Evolutionary conservation across 2,329 filamentous ascomycete genomes (phyloP).

Genomic region (Trichophyton mentagrophytes): DNA sequence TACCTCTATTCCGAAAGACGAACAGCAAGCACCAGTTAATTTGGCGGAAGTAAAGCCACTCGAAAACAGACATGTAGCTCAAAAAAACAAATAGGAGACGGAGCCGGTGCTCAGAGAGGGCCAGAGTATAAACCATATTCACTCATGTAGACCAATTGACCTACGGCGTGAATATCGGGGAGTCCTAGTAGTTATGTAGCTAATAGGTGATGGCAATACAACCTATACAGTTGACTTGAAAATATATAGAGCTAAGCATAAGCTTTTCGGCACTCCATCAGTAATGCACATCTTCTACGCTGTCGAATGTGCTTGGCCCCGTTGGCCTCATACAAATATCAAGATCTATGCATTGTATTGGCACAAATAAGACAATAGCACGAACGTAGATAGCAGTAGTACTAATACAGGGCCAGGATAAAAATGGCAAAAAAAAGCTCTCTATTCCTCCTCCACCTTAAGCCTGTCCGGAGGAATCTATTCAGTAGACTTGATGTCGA

Average conservation of each 20-base stretch:
- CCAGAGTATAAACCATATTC: neutral
- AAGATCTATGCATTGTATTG: neutral
- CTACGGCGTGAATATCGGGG: too few species aligned
- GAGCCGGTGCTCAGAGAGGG: neutral
- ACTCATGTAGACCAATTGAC: too few species aligned
- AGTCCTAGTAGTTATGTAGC: too few species aligned
- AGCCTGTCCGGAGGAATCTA: neutral
- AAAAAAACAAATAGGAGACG: neutral
- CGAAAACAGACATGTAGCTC: neutral
- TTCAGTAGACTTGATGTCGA: slow-evolving; percentile 7
- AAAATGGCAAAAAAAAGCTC: neutral
- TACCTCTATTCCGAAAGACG: neutral
- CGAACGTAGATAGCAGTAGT: neutral
- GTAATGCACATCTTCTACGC: too few species aligned
- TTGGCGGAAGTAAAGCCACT: neutral
- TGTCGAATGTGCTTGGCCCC: neutral
- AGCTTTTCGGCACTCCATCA: too few species aligned
- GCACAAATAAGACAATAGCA: neutral
- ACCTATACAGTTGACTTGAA: too few species aligned
- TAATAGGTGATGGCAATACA: too few species aligned
- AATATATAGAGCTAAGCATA: too few species aligned
- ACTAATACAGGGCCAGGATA: neutral
- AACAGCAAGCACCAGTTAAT: slow-evolving; percentile 1
- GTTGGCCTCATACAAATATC: neutral
- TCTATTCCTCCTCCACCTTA: neutral